phyloP scores from a whole-genome alignment of 2,329 filamentous ascomycete species.

The Lasiodiplodia hormozganensis region DNA sequence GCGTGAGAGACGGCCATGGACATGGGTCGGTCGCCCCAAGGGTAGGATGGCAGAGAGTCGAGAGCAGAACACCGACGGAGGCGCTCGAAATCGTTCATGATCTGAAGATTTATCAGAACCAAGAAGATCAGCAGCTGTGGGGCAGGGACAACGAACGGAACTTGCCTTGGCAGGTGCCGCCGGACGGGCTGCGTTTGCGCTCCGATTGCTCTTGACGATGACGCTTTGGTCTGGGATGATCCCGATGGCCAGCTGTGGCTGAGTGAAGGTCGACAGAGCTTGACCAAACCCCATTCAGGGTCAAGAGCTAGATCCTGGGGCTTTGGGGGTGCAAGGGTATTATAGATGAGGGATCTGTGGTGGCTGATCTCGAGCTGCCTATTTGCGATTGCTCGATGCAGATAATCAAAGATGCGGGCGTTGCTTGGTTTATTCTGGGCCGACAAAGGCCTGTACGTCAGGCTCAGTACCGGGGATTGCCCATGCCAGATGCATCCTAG shows the following conservation, averaged over 20 bases:
- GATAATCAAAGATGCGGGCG: slow-evolving; percentile 11
- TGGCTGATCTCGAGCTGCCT: slow-evolving; percentile 11
- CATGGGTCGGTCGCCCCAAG: slow-evolving; percentile 23
- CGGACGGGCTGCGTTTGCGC: slow-evolving; percentile 27
- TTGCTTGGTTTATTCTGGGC: slow-evolving; percentile 8
- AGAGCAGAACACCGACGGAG: slow-evolving; percentile 27
- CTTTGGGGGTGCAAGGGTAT: slow-evolving; percentile 21
- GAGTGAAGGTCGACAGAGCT: slow-evolving; percentile 10
- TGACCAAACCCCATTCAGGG: slow-evolving; percentile 14
- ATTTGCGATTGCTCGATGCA: slow-evolving; percentile 24
- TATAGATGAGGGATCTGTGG: slow-evolving; percentile 18
- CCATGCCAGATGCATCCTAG: slow-evolving; percentile 19
- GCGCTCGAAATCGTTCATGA: slow-evolving; percentile 29
- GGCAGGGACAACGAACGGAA: slow-evolving; percentile 24
- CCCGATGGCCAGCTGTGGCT: slow-evolving; percentile 21
- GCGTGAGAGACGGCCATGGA: slow-evolving; percentile 22
- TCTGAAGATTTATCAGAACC: slow-evolving; percentile 24
- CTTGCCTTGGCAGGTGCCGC: slow-evolving; percentile 21
- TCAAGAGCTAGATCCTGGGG: slow-evolving; percentile 11
- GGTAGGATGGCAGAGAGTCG: slow-evolving; percentile 17
- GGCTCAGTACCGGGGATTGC: slow-evolving; percentile 5
- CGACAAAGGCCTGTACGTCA: slow-evolving; percentile 15
- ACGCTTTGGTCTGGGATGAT: slow-evolving; percentile 21
- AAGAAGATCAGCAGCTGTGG: slow-evolving; percentile 2
- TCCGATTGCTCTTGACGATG: slow-evolving; percentile 20